Evolutionary conservation across 306 rosid species (phyloP), one percentile per base, ranked within the genome.

Genomic region (Neltuma alba): DNA sequence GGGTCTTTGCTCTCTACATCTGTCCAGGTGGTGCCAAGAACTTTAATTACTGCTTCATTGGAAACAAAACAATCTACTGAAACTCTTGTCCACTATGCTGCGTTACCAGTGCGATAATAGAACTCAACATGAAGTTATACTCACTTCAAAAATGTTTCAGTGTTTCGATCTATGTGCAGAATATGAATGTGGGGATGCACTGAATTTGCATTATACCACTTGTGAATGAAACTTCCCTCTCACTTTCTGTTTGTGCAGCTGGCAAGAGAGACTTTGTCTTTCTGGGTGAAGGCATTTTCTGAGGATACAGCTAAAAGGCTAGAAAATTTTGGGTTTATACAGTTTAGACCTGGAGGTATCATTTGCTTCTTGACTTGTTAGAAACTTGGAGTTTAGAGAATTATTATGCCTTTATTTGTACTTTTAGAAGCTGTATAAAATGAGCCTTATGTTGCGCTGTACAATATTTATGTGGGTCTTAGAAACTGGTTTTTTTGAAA

Each of bases 221-320:
- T 50, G 50, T 52, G 55, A 76, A 18, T 60, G 23, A 76, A 79
- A 83, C 75, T 48, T 68, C 18, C 14, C 52, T 58, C 75, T 42
- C 74, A n/a, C 65, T 70, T 83, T 44, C 62, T 64, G 62, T 76
- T 37, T 44, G 76, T 74, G 83, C 90, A 95, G 99, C 85, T 95
- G 77, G 96, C 99, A n/a, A 95, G 99, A 88, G 99, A 95, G 90
- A 91, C 97, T 62, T 73, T 95, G 85, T 93, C 98, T 60, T 95
- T 95, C 83, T 95, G 99, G 99, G 99, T 95, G 84, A 95, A 95
- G 87, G 99, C 99, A 36, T 95, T 95, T 88, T 91, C 98, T 58
- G 99, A 93, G 88, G 99, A 95, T 86, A 95, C 98, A 5, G 99
- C 99, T 65, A 95, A 93, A 89, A 89, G 99, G 82, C 88, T 95